Base-by-base conservation (phyloP, 176 grass and related monocot genomes). In the Eragrostis curvula region DNA sequence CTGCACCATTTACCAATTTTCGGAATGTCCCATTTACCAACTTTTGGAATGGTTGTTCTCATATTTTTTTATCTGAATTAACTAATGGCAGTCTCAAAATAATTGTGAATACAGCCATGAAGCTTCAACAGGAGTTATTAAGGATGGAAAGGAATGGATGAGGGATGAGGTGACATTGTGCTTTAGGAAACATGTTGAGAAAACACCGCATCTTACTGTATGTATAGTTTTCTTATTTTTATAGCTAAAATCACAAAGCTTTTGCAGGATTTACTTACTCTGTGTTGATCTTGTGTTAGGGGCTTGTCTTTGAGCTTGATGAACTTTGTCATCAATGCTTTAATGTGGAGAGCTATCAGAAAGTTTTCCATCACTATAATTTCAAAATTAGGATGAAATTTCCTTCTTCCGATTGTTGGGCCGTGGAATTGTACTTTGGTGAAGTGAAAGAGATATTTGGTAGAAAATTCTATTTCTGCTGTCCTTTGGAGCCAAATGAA, bases 391-490 rank as follows among this genome's bases (percentile, higher is more conserved):
- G 48, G 42, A 70, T 49, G 28, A 85, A 70, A 13, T 78, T 20
- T 16, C 12, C 21, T 21, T 0, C 0, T 23, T 85, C 52, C 39
- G 20, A 0, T 17, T 27, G 49, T 0, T 77, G 41, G 82, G 48
- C 21, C 0, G 18, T 28, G 3, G n/a, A 5, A 8, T 24, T 17
- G 3, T 85, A 62, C 56, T 70, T 85, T 42, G 74, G 14, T 15
- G 55, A 85, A 79, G 83, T 85, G 53, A 85, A 85, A 18, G 44
- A 85, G 23, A 18, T 79, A 5, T 79, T 49, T 71, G 55, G 83
- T 12, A 20, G 12, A 1, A 85, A 78, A 8, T 42, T 28, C 11
- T 79, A 71, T 63, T 79, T 49, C 2, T 79, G 83, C 8, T 44
- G 46, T 0, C 12, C 32, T 41, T 15, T 85, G n/a, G 17, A 42